Conservation (phyloP, 2,329 filamentous ascomycete genomes). For the Thermochaetoides dissita region DNA sequence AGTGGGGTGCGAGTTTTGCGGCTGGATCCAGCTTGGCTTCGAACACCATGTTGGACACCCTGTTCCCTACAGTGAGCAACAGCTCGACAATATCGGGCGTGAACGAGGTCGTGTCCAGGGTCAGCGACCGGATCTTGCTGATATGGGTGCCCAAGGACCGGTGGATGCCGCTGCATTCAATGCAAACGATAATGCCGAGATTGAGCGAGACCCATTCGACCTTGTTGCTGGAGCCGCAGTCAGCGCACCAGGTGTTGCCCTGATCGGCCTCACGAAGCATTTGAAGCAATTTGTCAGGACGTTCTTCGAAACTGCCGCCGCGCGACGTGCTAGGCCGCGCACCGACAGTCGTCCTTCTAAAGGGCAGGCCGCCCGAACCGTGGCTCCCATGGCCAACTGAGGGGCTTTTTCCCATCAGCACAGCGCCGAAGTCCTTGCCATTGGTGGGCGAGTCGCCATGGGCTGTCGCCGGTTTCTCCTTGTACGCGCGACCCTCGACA, state of each 20-base stretch:
- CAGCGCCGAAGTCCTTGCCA: slow-evolving; percentile 78
- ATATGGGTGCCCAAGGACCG: slow-evolving; percentile 93
- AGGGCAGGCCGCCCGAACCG: slow-evolving; percentile 42
- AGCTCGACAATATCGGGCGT: slow-evolving; percentile 95
- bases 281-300: slow-evolving; percentile 73
- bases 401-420: slow-evolving; percentile 81
- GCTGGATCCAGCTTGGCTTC: slow-evolving; percentile 67
- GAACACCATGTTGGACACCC: slow-evolving; percentile 93
- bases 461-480: slow-evolving; percentile 33
- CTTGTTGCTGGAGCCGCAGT: slow-evolving; percentile 82
- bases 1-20: slow-evolving; percentile 60
- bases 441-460: slow-evolving; percentile 40
- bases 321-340: slow-evolving; percentile 63
- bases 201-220: slow-evolving; percentile 99
- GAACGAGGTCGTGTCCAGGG: slow-evolving; percentile 89
- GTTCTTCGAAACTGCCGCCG: slow-evolving; percentile 64
- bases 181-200: slow-evolving; percentile 87
- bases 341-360: slow-evolving; percentile 80
- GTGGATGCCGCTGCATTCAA: slow-evolving; percentile 96
- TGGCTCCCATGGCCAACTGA: slow-evolving; percentile 40
- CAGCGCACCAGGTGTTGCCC: slow-evolving; percentile 85
- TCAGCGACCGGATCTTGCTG: slow-evolving; percentile 89
- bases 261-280: slow-evolving; percentile 80
- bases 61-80: slow-evolving; percentile 79
- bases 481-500: slow-evolving; percentile 63